Percentiles rank a stretch among this genome's conserved stretches.
Conservation (phyloP, 768 basidiomycete genomes). For the Phylloporus sp. region DNA sequence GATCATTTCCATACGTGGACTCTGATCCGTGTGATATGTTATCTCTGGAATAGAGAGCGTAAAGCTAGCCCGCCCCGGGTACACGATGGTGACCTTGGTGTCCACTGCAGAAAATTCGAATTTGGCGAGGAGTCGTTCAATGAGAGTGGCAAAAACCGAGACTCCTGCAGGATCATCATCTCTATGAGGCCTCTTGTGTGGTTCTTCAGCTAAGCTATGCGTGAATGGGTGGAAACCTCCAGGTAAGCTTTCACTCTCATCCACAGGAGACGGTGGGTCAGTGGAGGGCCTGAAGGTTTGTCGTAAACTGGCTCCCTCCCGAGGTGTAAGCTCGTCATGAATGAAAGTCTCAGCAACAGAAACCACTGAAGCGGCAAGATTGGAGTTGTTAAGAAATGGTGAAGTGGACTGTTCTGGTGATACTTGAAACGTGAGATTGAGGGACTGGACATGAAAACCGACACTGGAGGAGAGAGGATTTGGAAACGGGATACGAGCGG, state of each 20-base stretch:
- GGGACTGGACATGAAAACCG: slow-evolving; percentile 61
- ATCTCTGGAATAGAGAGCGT: slow-evolving; percentile 55
- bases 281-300: slow-evolving; percentile 57
- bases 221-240: slow-evolving; percentile 63
- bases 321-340: slow-evolving; percentile 69
- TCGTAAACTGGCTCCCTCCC: slow-evolving; percentile 67
- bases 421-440: slow-evolving; percentile 63
- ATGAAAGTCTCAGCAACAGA: slow-evolving; percentile 85
- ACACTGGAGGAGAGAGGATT: slow-evolving; percentile 74
- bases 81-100: slow-evolving; percentile 62
- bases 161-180: slow-evolving; percentile 69
- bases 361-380: slow-evolving; percentile 73
- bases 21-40: slow-evolving; percentile 44
- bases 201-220: slow-evolving; percentile 32
- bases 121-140: slow-evolving; percentile 71
- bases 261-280: slow-evolving; percentile 24
- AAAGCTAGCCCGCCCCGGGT: slow-evolving; percentile 57
- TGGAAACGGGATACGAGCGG: slow-evolving; percentile 78
- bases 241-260: slow-evolving; percentile 47
- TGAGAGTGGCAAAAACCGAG: slow-evolving; percentile 73
- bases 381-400: slow-evolving; percentile 22
- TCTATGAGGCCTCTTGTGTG: slow-evolving; percentile 21
- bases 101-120: slow-evolving; percentile 74
- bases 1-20: slow-evolving; percentile 16
- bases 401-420: slow-evolving; percentile 16